A percentile compares a stretch with the other conserved stretches of the same genome.
These are phyloP conservation scores for Madurella fahalii DNA, from an alignment of 2,329 filamentous ascomycete genomes.

Conservation along the genomic window DNA sequence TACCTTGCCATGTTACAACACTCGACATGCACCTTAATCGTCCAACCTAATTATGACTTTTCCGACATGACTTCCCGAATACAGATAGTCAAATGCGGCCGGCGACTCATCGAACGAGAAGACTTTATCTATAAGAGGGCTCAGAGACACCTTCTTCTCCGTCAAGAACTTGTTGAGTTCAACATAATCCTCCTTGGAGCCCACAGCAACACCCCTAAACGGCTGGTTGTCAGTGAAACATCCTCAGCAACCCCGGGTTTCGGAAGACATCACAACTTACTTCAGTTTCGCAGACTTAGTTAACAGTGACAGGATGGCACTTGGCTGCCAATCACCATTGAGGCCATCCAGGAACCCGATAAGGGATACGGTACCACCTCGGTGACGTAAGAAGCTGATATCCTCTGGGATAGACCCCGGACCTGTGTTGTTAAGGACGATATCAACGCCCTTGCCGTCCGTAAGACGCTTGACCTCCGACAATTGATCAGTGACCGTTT, in stretches of 20 bases:
- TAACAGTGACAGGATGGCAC: constrained; percentile 16
- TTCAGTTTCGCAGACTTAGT: constrained; percentile 18
- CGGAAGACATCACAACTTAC: constrained; percentile 4
- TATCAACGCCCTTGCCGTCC: constrained; percentile 26
- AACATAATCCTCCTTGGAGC: constrained; percentile 16
- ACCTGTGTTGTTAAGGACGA: constrained; percentile 29
- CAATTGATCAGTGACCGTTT: constrained; percentile 14
- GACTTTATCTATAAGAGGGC: constrained; percentile 9
- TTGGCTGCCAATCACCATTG: constrained; percentile 15
- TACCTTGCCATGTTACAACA: too few species aligned
- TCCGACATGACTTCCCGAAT: constrained; percentile 15
- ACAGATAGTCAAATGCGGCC: constrained; percentile 16
- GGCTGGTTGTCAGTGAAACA: neutral
- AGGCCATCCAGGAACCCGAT: constrained; percentile 20
- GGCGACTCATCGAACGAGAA: constrained; percentile 11
- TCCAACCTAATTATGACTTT: constrained; percentile 10
- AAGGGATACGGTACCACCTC: constrained; percentile 14
- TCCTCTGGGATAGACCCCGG: constrained; percentile 22
- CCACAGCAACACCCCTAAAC: constrained; percentile 14
- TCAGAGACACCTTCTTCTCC: constrained; percentile 11
- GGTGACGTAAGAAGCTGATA: constrained; percentile 10
- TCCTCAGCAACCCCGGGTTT: neutral
- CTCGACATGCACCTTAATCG: too few species aligned
- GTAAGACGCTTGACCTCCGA: constrained; percentile 23
- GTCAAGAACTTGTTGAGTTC: constrained; percentile 14